phyloP scores from a whole-genome alignment of 371 early-diverging fungal genomes.

The Lichtheimia ramosa region DNA sequence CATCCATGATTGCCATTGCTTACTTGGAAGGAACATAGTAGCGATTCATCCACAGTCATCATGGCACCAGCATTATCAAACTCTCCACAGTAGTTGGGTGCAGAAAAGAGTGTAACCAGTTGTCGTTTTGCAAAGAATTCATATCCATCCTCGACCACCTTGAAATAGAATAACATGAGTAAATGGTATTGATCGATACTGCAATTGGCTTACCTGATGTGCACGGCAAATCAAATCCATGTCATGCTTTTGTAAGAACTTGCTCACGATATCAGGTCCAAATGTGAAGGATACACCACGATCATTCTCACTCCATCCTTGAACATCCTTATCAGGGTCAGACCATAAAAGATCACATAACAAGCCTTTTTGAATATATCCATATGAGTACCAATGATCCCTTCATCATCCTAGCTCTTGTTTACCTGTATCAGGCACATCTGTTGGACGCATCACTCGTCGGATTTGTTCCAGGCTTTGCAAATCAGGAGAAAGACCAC shows the following conservation, averaged over 20 bases:
- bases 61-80: constrained; percentile 97
- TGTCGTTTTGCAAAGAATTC: constrained; percentile 94
- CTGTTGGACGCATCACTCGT: constrained; percentile 89
- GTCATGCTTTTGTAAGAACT: constrained; percentile 92
- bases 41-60: constrained; percentile 96
- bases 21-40: constrained; percentile 88
- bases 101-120: constrained; percentile 92
- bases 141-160: constrained; percentile 91
- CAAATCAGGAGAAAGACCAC: constrained; percentile 92
- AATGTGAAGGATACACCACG: constrained; percentile 92
- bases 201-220: constrained; percentile 86
- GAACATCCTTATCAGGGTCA: constrained; percentile 89
- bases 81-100: constrained; percentile 96
- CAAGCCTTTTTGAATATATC: constrained; percentile 58
- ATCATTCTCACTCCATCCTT: constrained; percentile 91
- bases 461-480: constrained; percentile 89
- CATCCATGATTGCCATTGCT: not conserved
- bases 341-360: constrained; percentile 96
- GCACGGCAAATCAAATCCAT: constrained; percentile 93
- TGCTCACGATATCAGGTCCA: constrained; percentile 80
- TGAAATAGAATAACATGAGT: too few relatives aligned
- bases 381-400: constrained; percentile 6
- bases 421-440: constrained; percentile 90
- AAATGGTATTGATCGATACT: too few relatives aligned
- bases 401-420: too few relatives aligned